phyloP scores from a whole-genome alignment of 75 land plant species.

The Ceratopteris richardii region DNA sequence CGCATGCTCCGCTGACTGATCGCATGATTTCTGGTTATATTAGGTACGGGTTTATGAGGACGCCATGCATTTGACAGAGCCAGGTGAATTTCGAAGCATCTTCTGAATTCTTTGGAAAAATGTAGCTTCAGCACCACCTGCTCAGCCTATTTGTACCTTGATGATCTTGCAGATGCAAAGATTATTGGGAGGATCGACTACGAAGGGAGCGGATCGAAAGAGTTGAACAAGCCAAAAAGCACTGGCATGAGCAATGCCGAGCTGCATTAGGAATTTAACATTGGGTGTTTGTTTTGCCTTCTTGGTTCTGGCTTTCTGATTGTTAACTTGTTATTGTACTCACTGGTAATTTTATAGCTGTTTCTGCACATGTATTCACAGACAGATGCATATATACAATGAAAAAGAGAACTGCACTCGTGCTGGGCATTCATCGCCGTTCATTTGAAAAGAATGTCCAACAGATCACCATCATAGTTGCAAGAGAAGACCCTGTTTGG shows the following conservation, averaged over 20 bases:
- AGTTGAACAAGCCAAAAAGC: slow-evolving; percentile 58
- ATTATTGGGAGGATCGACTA: slow-evolving; percentile 58
- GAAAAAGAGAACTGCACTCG: too few species aligned
- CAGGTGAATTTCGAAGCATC: slow-evolving; percentile 38
- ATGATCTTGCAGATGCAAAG: slow-evolving; percentile 40
- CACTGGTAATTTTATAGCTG: too few species aligned
- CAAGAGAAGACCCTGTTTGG: too few species aligned
- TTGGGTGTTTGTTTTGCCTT: too few species aligned
- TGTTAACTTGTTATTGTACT: too few species aligned
- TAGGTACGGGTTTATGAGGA: slow-evolving; percentile 65
- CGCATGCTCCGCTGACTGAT: slow-evolving; percentile 43
- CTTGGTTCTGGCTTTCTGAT: too few species aligned
- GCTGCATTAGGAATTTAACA: slow-evolving; percentile 40
- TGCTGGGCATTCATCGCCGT: too few species aligned
- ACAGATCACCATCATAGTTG: too few species aligned
- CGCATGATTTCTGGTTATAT: neutral
- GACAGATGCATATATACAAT: too few species aligned
- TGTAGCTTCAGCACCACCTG: neutral
- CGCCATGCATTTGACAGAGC: slow-evolving; percentile 53
- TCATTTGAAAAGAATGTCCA: too few species aligned
- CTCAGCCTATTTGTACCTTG: too few species aligned
- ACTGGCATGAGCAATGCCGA: slow-evolving; percentile 48
- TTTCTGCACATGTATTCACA: too few species aligned
- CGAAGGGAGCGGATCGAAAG: slow-evolving; percentile 42
- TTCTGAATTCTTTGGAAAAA: neutral